Base-by-base conservation (phyloP, 768 basidiomycete species). In the Calocybe cyanea region DNA sequence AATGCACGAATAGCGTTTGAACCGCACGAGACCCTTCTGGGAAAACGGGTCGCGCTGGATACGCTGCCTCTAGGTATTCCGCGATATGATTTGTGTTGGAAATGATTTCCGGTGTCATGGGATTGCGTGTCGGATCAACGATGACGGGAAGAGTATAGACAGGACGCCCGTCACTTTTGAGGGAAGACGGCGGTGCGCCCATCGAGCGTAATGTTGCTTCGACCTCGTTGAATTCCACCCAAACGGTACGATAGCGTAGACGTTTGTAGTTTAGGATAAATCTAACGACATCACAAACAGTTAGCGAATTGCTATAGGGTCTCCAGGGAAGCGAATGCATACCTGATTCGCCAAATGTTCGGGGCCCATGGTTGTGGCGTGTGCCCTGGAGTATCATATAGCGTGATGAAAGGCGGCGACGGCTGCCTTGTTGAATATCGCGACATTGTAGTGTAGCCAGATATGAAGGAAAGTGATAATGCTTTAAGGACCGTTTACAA, bases 231-330 rank as follows among this genome's bases (percentile, higher is more conserved):
- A 85, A 77, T 25, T 87, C 81, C 15, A 89, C 67, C 82, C 83
- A 87, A 19, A 73, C 65, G 0, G 87, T 90, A 33, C 73, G 74
- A 57, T 88, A 85, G 0, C 72, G 77, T 6, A 90, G 72, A 3
- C 81, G 75, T 57, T 89, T 88, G 58, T 77, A 87, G 58, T 89
- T 89, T n/a, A 89, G 67, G 35, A 87, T 79, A 41, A 87, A 77
- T 38, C 85, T 87, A 44, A 3, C 41, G 20, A 10, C 31, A 32
- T 24, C 13, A 51, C 18, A 34, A 34, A 13, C 28, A 24, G n/a
- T n/a, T n/a, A n/a, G n/a, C n/a, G n/a, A n/a, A n/a, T n/a, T n/a
- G n/a, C n/a, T n/a, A n/a, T n/a, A n/a, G n/a, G n/a, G n/a, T n/a
- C n/a, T n/a, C n/a, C n/a, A n/a, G 11, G 9, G 32, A 30, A 18